A percentile compares a stretch with the other conserved stretches of the same genome.
phyloP scores from a whole-genome alignment of 768 basidiomycete genomes.

The Rhodotorula toruloides region DNA sequence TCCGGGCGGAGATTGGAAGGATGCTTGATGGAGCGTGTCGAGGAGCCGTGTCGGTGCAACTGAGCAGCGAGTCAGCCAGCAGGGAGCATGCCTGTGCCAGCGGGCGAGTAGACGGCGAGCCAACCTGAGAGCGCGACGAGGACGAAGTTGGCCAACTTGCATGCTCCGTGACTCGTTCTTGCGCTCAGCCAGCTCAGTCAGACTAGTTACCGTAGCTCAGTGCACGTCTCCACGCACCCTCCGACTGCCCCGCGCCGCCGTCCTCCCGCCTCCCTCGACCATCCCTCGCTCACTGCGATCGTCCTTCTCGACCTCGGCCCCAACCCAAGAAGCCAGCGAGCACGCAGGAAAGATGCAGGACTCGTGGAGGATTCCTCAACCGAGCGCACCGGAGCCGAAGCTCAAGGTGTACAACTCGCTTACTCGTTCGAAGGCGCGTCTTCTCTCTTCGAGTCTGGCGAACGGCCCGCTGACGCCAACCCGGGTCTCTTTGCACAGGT shows the following conservation, averaged over 20 bases:
- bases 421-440: constrained; percentile 74
- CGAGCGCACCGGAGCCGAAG: constrained; percentile 57
- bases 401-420: constrained; percentile 88
- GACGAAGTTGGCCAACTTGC: no score
- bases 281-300: neutral
- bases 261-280: neutral
- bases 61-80: no score
- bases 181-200: no score
- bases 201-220: no score
- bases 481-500: constrained; percentile 29
- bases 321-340: neutral
- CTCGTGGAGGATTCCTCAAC: constrained; percentile 55
- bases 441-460: neutral
- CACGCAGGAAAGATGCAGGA: constrained; percentile 10
- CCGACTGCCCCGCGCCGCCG: neutral
- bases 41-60: no score
- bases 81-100: no score
- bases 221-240: no score
- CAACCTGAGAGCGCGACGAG: no score
- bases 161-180: no score
- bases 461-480: neutral
- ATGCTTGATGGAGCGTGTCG: no score
- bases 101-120: no score
- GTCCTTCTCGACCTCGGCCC: constrained; percentile 15
- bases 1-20: no score